Evolutionary conservation across 1,284 basidiomycete genomes (phyloP).

Genomic region (Pascua guehoae): DNA sequence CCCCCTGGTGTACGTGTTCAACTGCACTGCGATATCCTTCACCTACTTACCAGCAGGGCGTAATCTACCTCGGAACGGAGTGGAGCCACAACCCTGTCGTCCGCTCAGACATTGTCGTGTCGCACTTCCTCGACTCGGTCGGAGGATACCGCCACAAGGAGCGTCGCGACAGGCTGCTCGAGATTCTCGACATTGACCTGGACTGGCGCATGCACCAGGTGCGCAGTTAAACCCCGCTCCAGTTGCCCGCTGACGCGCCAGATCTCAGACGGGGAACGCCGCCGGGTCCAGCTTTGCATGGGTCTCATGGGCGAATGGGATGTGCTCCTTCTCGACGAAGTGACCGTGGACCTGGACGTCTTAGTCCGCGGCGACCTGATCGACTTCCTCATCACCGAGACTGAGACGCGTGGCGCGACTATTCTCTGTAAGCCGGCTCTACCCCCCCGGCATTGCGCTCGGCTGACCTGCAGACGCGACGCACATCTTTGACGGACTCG

Average conservation of each 20-base stretch:
- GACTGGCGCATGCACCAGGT: constrained; percentile 63
- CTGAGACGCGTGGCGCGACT: constrained; percentile 74
- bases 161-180: constrained; percentile 76
- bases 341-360: constrained; percentile 98
- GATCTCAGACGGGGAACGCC: constrained; percentile 92
- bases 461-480: constrained; percentile 63
- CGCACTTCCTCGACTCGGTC: constrained; percentile 87
- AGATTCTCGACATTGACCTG: constrained; percentile 90
- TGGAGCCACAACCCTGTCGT: constrained; percentile 98
- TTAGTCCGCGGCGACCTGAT: constrained; percentile 89
- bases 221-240: too few relatives aligned
- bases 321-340: constrained; percentile 88
- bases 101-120: constrained; percentile 81
- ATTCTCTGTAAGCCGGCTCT: constrained; percentile 67
- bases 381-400: constrained; percentile 79
- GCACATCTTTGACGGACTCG: constrained; percentile 89
- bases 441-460: too few relatives aligned
- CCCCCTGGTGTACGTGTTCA: constrained; percentile 49
- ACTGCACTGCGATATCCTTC: not conserved
- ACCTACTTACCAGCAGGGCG: constrained; percentile 52
- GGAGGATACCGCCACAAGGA: constrained; percentile 93
- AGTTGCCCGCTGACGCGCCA: too few relatives aligned
- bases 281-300: constrained; percentile 92
- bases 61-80: constrained; percentile 89
- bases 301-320: constrained; percentile 97